Evolutionary conservation across 257 asterid species (phyloP), one percentile per base, ranked within the genome.

Genomic region (Solanum virginianum): DNA sequence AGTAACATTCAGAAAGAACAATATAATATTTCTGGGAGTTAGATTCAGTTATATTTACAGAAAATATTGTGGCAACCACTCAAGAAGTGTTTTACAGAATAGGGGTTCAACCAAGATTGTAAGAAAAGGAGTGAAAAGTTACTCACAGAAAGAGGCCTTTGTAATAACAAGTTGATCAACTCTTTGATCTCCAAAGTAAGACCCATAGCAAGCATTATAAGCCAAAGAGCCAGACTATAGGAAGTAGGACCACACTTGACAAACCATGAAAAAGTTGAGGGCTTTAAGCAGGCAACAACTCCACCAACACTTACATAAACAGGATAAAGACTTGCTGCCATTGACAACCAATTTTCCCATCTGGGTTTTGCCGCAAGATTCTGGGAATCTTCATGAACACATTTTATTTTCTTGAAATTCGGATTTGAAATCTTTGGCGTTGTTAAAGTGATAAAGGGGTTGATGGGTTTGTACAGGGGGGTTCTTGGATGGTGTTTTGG

Each of bases 141-240:
- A 36, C 62, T 56, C 62, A 56, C 62, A 56, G 62, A 56, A 56
- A 56, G 11, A 56, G 62, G 62, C 62, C 62, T 56, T 56, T 56
- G 62, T 10, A 56, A 56, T 56, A 56, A 56, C 62, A 56, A 56
- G 62, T 56, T 56, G 0, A 4, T 56, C 18, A 56, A 56, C 62
- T 56, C 62, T 56, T 56, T 56, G 62, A 56, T 56, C 62, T 57
- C 98, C 93, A 95, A 86, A 18, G 98, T 95, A 63, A 95, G 88
- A 72, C 98, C 98, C 98, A 95, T 95, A 12, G 92, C 92, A 88
- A 95, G 83, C 98, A 95, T 95, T 12, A 95, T 92, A 57, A 95
- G 89, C 87, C 98, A 98, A 54, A 94, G 97, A 36, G 94, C 87
- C n/a, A 92, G 87, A 87, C 94, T 95, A 65, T 95, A 95, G 0